Evolutionary conservation across 2,329 filamentous ascomycete species (phyloP), one percentile per base, ranked within the genome.

Genomic region (Monosporascus sp.): DNA sequence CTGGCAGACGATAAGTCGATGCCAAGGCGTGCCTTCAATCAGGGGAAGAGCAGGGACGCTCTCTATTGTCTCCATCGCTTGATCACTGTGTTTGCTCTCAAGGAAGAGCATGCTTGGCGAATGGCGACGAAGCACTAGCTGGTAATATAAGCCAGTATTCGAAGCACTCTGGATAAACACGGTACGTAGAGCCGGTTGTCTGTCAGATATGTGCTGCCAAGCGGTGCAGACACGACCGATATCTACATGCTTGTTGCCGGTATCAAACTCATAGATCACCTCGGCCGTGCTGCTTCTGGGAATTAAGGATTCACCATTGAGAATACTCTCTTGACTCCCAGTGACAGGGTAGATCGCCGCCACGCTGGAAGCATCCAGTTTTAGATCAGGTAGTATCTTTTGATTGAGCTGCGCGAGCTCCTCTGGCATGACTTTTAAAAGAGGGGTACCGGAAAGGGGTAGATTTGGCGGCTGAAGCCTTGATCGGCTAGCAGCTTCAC

Each of bases 71-170:
- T 68, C 55, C 56, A 73, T 57, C 52, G 72, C 63, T 59, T 77
- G 62, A 59, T 74, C 63, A 52, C 70, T 54, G 48, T 71, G 60
- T 0, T 66, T 67, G 2, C 74, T 73, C 50, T 81, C 79, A 45
- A 82, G 72, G 51, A 81, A 81, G 5, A 81, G 66, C 74, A 81
- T 80, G 37, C 70, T 73, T 0, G 79, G 77, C 0, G 77, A 79
- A 17, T 72, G 69, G 47, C 70, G 72, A 8, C 71, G 71, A 2
- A 82, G 63, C 6, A 82, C 66, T 11, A 81, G 70, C 58, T 75
- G 76, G 53, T 81, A 77, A 53, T 76, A 81, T 0, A 81, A 64
- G 0, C 76, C 75, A 6, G 75, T 70, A 38, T 74, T 70, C 11
- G 76, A 74, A 14, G 78, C 68, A 37, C 77, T 78, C 46, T 79